Evolutionary conservation across 768 basidiomycete genomes (phyloP).

Genomic region (Galerina sulciceps): DNA sequence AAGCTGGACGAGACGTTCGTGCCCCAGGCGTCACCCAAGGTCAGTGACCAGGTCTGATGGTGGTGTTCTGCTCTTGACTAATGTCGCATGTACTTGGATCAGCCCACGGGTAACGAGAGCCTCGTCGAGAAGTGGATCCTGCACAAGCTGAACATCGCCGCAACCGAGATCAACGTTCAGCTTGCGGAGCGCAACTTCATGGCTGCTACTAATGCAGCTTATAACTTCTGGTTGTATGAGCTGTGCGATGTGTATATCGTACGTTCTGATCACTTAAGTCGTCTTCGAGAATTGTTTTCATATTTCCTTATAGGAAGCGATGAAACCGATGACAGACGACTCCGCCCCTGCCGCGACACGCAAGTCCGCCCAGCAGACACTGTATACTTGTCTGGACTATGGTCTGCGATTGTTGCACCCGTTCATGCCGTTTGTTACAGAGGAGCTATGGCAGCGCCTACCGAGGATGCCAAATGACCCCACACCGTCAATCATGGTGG

Average conservation of each 20-base stretch:
- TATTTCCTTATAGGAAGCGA: constrained; percentile 75
- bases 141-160: constrained; percentile 88
- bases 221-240: constrained; percentile 98
- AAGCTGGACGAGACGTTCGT: constrained; percentile 87
- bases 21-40: constrained; percentile 72
- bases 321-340: constrained; percentile 96
- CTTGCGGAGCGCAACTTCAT: constrained; percentile 90
- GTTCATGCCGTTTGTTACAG: constrained; percentile 99
- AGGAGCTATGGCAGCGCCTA: constrained; percentile 97
- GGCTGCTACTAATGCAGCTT: constrained; percentile 79
- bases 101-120: constrained; percentile 90
- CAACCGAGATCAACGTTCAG: constrained; percentile 73
- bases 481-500: constrained; percentile 89
- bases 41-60: constrained; percentile 24
- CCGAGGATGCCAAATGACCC: constrained; percentile 83
- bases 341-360: constrained; percentile 63
- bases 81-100: background rate
- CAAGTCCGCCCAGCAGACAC: constrained; percentile 90
- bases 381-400: constrained; percentile 92
- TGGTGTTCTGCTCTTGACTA: background rate
- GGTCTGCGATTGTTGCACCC: constrained; percentile 93
- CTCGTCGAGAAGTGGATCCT: constrained; percentile 95
- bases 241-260: constrained; percentile 99
- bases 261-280: constrained; percentile 27
- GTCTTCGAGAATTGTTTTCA: background rate